Evolutionary conservation across 2,329 filamentous ascomycete genomes (phyloP).

Genomic region (Plenodomus tracheiphilus): DNA sequence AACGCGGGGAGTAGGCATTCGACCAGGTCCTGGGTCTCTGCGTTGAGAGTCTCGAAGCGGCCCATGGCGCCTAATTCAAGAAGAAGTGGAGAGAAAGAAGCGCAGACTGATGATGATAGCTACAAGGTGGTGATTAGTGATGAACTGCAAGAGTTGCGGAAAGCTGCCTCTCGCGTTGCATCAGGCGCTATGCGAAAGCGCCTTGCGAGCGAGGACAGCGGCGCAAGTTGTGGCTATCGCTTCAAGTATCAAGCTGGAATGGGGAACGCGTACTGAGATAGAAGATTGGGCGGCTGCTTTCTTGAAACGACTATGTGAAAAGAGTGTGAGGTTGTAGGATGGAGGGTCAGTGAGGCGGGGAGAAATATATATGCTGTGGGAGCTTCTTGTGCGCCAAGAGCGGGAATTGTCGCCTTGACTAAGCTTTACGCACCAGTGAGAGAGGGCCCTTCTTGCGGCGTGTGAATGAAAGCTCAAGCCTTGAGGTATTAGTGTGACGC

Average conservation of each 20-base stretch:
- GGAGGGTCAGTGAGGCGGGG: neutral
- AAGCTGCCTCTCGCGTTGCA: neutral
- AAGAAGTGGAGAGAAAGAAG: neutral
- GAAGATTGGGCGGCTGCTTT: neutral
- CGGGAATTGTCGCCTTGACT: neutral
- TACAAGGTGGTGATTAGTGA: neutral
- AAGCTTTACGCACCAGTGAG: neutral
- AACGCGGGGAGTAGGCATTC: slow-evolving; percentile 36
- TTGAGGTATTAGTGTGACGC: neutral
- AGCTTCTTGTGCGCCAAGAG: neutral
- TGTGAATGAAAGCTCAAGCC: neutral
- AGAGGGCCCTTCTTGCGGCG: neutral
- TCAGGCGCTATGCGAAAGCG: neutral
- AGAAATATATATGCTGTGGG: neutral
- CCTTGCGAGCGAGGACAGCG: neutral
- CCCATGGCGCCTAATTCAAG: slow-evolving; percentile 23
- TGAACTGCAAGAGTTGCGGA: neutral
- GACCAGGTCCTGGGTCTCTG: slow-evolving; percentile 37
- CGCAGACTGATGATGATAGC: neutral
- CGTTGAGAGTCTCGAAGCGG: slow-evolving; percentile 38
- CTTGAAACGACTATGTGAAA: neutral
- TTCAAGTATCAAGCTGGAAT: neutral
- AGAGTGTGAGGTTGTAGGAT: slow-evolving; percentile 5
- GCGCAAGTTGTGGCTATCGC: neutral
- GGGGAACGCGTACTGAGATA: neutral